A percentile compares a stretch with the other conserved stretches of the same genome.
phyloP scores from a whole-genome alignment of 306 rosid species.

The Lathyrus aphaca region DNA sequence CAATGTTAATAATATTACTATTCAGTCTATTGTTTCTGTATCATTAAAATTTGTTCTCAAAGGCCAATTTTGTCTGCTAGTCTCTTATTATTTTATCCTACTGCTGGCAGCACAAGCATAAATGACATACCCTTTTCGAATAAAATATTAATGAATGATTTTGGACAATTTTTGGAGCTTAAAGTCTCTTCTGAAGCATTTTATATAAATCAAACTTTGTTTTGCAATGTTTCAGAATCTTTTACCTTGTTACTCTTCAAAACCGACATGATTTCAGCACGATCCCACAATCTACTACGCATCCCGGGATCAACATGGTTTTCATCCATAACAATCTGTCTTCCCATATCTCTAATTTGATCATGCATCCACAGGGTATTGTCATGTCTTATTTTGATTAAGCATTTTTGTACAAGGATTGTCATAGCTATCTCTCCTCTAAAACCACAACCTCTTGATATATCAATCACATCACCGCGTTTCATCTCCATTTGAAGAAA shows the following conservation, averaged over 20 bases:
- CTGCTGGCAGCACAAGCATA: neutral
- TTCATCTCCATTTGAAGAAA: constrained; percentile 50
- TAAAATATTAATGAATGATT: constrained; percentile 2
- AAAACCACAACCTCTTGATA: constrained; percentile 63
- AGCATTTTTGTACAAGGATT: constrained; percentile 49
- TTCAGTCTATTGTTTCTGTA: too few species aligned
- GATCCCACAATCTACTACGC: constrained; percentile 71
- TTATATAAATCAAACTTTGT: neutral
- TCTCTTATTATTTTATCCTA: neutral
- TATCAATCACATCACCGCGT: constrained; percentile 54
- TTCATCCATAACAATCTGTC: constrained; percentile 59
- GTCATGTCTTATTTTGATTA: constrained; percentile 51
- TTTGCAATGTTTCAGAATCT: constrained; percentile 6
- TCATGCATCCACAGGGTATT: constrained; percentile 65
- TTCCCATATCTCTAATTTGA: constrained; percentile 74
- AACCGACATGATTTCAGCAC: constrained; percentile 49
- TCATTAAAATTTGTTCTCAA: too few species aligned
- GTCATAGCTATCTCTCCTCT: constrained; percentile 50
- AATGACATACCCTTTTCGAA: constrained; percentile 12
- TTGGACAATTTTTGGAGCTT: neutral
- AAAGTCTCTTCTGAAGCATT: neutral
- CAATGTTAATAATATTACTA: neutral
- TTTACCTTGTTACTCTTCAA: constrained; percentile 51
- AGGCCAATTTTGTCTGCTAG: neutral
- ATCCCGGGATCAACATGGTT: constrained; percentile 41